A percentile compares a stretch with the other conserved stretches of the same genome.
Evolutionary conservation across 1,284 basidiomycete genomes (phyloP).

Genomic region (Fomitopsis palustris): DNA sequence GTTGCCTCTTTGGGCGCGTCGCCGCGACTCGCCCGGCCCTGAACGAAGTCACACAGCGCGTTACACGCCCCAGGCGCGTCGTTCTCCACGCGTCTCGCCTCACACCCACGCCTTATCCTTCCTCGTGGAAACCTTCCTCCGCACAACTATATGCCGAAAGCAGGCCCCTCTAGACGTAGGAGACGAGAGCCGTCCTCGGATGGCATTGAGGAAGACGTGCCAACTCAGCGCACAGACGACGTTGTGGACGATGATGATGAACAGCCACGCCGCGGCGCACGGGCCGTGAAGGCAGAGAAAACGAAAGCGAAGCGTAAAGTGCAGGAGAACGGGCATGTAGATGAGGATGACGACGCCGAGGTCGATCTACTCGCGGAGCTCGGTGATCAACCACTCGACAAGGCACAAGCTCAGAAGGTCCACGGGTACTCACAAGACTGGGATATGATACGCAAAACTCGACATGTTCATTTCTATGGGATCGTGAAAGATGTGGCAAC

Average conservation of each 20-base stretch:
- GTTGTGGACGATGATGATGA: slow-evolving; percentile 46
- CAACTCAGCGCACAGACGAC: slow-evolving; percentile 30
- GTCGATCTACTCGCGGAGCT: slow-evolving; percentile 42
- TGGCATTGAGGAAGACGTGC: slow-evolving; percentile 52
- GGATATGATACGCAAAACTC: slow-evolving; percentile 44
- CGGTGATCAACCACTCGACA: slow-evolving; percentile 56
- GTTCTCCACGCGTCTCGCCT: neutral
- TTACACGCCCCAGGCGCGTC: slow-evolving; percentile 16
- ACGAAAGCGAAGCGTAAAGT: slow-evolving; percentile 37
- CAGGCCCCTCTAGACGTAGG: slow-evolving; percentile 40
- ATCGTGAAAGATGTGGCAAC: slow-evolving; percentile 54
- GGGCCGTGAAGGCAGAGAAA: slow-evolving; percentile 33
- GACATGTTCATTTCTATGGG: slow-evolving; percentile 40
- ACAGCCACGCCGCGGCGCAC: slow-evolving; percentile 34
- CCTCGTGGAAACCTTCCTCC: neutral
- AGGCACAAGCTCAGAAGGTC: slow-evolving; percentile 45
- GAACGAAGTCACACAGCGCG: slow-evolving; percentile 21
- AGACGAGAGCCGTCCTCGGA: slow-evolving; percentile 45
- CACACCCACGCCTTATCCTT: neutral
- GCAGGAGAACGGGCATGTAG: slow-evolving; percentile 36
- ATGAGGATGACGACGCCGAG: slow-evolving; percentile 17
- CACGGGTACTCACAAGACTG: slow-evolving; percentile 59
- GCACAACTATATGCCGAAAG: slow-evolving; percentile 36
- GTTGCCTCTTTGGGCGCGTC: neutral
- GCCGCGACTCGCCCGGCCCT: slow-evolving; percentile 38